These are phyloP conservation scores for Crepidotus variabilis DNA, from an alignment of 768 basidiomycete species.

Conservation along the genomic window DNA sequence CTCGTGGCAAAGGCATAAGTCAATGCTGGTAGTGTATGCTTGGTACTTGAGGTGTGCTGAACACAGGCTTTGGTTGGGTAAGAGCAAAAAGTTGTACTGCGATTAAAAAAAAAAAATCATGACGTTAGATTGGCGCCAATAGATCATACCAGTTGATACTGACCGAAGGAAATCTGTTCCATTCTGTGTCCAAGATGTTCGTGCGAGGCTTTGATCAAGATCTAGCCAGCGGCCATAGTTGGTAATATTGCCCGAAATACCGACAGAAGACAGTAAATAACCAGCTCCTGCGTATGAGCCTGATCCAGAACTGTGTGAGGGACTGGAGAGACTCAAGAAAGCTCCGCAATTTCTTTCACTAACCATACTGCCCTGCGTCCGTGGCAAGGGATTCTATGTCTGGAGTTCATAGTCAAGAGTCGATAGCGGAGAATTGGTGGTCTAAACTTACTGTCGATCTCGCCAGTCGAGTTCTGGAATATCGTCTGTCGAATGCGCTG, in stretches of 20 bases:
- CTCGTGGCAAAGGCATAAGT: conserved; percentile 45
- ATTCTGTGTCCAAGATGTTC: conserved; percentile 58
- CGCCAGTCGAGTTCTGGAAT: conserved; percentile 55
- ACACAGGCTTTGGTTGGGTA: conserved; percentile 59
- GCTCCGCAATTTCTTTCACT: background rate
- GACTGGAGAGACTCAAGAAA: no score
- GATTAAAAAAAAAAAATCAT: conserved; percentile 13
- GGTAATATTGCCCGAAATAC: conserved; percentile 32
- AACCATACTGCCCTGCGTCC: conserved; percentile 60
- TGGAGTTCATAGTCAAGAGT: conserved; percentile 18
- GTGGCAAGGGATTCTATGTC: conserved; percentile 53
- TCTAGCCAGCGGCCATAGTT: conserved; percentile 68
- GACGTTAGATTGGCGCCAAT: conserved; percentile 13
- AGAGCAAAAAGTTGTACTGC: conserved; percentile 57
- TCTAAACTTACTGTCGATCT: conserved; percentile 45
- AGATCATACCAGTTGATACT: background rate
- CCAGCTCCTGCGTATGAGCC: conserved; percentile 71
- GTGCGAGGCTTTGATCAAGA: conserved; percentile 55
- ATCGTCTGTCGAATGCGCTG: conserved; percentile 50
- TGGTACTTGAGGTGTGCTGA: conserved; percentile 41
- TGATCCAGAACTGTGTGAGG: conserved; percentile 17
- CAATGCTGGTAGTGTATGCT: conserved; percentile 21
- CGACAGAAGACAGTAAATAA: conserved; percentile 48
- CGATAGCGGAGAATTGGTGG: background rate
- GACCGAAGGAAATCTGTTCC: conserved; percentile 48